phyloP scores from a whole-genome alignment of 1,284 basidiomycete species.

The Melampsora americana region DNA sequence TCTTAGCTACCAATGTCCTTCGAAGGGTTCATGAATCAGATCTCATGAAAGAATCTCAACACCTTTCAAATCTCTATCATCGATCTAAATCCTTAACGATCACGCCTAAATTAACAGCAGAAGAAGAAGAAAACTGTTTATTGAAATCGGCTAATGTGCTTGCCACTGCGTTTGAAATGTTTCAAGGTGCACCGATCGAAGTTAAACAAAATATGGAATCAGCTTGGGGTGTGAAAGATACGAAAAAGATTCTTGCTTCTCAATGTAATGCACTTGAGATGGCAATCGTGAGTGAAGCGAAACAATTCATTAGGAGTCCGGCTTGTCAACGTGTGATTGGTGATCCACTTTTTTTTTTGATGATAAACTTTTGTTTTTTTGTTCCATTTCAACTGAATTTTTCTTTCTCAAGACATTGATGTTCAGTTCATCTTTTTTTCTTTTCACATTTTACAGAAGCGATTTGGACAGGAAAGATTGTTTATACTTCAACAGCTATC shows the following conservation, averaged over 20 bases:
- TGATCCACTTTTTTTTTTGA: conserved; percentile 31
- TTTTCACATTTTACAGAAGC: conserved; percentile 44
- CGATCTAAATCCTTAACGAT: neutral
- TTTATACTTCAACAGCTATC: conserved; percentile 50
- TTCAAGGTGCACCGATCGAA: conserved; percentile 32
- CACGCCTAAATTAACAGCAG: conserved; percentile 27
- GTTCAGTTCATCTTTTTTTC: too few species aligned
- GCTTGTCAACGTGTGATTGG: conserved; percentile 51
- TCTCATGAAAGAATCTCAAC: conserved; percentile 12
- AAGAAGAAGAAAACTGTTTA: conserved; percentile 39
- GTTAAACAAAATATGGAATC: conserved; percentile 10
- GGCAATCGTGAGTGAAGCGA: conserved; percentile 50
- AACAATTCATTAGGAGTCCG: conserved; percentile 50
- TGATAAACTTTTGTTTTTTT: neutral
- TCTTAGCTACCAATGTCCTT: conserved; percentile 50
- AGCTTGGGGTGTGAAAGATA: conserved; percentile 27
- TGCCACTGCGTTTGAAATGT: conserved; percentile 30
- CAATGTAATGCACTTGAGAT: conserved; percentile 50
- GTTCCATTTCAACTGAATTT: neutral
- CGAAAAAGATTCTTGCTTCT: conserved; percentile 24
- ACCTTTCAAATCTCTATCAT: neutral
- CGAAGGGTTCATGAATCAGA: conserved; percentile 45
- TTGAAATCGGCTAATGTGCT: conserved; percentile 41
- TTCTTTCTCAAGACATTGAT: too few species aligned
- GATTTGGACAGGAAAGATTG: conserved; percentile 51